Evolutionary conservation across 148 eudicot species (phyloP).

Genomic region (Camellia sinensis): DNA sequence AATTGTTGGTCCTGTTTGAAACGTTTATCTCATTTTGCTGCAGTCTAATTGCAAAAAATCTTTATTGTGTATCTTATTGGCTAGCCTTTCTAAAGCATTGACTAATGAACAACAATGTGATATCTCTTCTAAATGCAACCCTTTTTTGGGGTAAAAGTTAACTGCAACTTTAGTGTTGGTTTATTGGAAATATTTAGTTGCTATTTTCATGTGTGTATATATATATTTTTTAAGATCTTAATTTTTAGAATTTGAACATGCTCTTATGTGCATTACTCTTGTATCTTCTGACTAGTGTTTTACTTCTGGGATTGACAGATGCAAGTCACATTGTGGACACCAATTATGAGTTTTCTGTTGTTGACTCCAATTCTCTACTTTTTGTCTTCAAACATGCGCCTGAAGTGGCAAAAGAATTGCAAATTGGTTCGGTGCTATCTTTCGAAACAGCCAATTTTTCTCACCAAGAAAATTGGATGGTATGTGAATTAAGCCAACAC

Average conservation of each 20-base stretch:
- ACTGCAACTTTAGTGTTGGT: not conserved
- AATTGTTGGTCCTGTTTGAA: not conserved
- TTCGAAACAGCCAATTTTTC: slow-evolving; percentile 40
- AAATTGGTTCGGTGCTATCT: slow-evolving; percentile 43
- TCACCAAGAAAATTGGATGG: slow-evolving; percentile 66
- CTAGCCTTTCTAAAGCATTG: not conserved
- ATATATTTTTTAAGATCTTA: not conserved
- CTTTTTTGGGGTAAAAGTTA: not conserved
- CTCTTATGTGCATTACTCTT: not conserved
- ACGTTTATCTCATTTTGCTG: not conserved
- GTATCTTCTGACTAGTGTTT: slow-evolving; percentile 9
- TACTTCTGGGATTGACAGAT: slow-evolving; percentile 48
- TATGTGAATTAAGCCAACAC: slow-evolving; percentile 26
- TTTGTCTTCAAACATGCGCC: slow-evolving; percentile 88
- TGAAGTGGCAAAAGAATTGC: slow-evolving; percentile 59
- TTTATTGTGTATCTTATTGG: not conserved
- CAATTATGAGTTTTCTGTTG: slow-evolving; percentile 72
- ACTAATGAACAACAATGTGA: not conserved
- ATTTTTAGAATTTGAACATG: not conserved
- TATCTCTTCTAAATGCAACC: not conserved
- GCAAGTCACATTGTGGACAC: slow-evolving; percentile 49
- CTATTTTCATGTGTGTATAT: not conserved
- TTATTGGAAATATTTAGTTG: not conserved
- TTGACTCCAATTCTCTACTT: slow-evolving; percentile 78
- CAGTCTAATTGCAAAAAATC: not conserved